Conservation (phyloP, 164 flowering plant genomes). For the Taxillus chinensis region DNA sequence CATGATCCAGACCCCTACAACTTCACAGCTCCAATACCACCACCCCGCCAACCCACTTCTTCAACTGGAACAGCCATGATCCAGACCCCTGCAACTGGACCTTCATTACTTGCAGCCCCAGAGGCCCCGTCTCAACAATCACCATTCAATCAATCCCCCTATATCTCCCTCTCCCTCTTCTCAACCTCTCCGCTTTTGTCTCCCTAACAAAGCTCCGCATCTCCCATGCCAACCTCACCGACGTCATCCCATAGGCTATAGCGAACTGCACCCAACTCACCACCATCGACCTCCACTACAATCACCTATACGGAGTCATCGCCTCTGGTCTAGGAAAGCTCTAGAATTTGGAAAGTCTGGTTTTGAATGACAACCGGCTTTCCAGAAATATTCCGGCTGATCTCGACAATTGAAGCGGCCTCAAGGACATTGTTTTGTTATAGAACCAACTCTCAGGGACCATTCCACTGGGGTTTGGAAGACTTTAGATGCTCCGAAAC, state of each 20-base stretch:
- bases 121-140: conserved; percentile 29
- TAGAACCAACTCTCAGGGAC: not conserved
- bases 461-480: not conserved
- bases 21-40: conserved; percentile 9
- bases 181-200: not conserved
- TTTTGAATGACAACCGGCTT: conserved; percentile 25
- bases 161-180: conserved; percentile 20
- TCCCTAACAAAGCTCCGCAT: conserved; percentile 48
- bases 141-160: conserved; percentile 32
- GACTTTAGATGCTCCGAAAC: not conserved
- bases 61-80: conserved; percentile 37
- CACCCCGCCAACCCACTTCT: conserved; percentile 7
- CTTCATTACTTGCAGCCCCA: conserved; percentile 31
- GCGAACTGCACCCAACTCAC: not conserved
- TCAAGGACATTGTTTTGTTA: not conserved
- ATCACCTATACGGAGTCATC: not conserved
- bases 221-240: conserved; percentile 75
- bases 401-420: not conserved
- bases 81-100: conserved; percentile 48
- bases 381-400: not conserved
- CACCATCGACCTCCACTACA: not conserved
- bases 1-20: conserved; percentile 36
- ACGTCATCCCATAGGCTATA: conserved; percentile 23
- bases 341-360: not conserved
- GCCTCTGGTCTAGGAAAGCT: conserved; percentile 26